These are phyloP conservation scores for Nigrospora osmanthi DNA, from an alignment of 2,329 filamentous ascomycete species.

Conservation along the genomic window DNA sequence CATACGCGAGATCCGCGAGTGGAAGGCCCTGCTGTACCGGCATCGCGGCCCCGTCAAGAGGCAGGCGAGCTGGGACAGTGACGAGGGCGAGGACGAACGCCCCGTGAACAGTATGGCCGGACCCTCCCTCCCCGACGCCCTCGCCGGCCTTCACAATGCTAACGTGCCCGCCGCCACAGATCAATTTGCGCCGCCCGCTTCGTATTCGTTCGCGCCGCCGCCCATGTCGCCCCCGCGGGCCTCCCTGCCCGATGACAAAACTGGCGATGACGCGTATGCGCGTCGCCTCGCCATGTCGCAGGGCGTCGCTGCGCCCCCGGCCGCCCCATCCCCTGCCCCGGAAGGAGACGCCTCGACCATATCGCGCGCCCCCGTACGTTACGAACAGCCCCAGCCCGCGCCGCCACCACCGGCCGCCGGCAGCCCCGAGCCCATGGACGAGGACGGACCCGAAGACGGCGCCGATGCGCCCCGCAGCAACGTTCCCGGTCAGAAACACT, in stretches of 20 bases:
- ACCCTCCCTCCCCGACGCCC: neutral
- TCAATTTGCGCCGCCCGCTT: constrained; percentile 52
- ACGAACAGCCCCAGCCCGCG: constrained; percentile 45
- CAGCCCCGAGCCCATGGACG: constrained; percentile 27
- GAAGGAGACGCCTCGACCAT: constrained; percentile 49
- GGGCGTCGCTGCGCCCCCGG: constrained; percentile 18
- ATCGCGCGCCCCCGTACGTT: constrained; percentile 71
- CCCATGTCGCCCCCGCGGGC: constrained; percentile 40
- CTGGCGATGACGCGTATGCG: constrained; percentile 63
- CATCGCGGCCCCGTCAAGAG: constrained; percentile 47
- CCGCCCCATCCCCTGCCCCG: constrained; percentile 19
- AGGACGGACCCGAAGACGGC: constrained; percentile 19
- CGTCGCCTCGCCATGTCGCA: constrained; percentile 52
- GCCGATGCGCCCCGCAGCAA: constrained; percentile 43
- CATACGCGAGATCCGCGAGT: constrained; percentile 70
- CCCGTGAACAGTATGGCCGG: constrained; percentile 10
- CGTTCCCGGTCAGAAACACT: constrained; percentile 73
- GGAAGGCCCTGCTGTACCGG: constrained; percentile 75
- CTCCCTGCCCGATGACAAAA: constrained; percentile 46
- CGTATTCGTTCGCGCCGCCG: constrained; percentile 50
- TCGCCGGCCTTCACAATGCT: constrained; percentile 6
- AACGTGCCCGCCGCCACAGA: constrained; percentile 24
- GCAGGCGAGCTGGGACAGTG: constrained; percentile 23
- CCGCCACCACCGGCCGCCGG: constrained; percentile 34
- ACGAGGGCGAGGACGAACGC: constrained; percentile 21